Base-by-base conservation (phyloP, 1,284 basidiomycete genomes). In the Singerocomus inundabilis region DNA sequence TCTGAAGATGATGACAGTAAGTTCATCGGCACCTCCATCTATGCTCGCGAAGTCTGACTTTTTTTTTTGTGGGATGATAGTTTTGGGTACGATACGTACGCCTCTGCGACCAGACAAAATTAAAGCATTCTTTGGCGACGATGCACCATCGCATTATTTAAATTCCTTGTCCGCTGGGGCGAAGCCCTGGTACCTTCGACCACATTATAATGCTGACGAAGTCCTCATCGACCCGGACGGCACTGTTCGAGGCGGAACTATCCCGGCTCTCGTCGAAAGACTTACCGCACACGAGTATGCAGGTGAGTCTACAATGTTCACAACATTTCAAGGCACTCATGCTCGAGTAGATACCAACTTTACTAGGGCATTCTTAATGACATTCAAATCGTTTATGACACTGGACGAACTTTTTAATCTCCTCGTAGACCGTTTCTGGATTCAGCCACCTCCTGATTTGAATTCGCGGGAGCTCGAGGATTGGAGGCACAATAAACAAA, bases 311-410 rank as follows among this genome's bases (percentile, higher is more conserved):
- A 39, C 11, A 24, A 33, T 13, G 5, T 7, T 33, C 18, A 8
- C 6, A 29, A 29, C 18, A 8, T 11, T 9, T 38, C 26, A 21
- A 31, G 18, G 13, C 6, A 43, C 48, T 58, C 37, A 53, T 34
- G 33, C 43, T 44, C 32, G 32, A 33, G 13, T 58, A 81, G 87
- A 87, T 62, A 71, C 77, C 6, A 75, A 76, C 18, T 92, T 87
- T 68, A 84, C 81, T 57, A 81, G 83, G 57, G 84, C 87, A 15
- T 93, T 93, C 75, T 68, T 92, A 46, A 80, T 90, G 72, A 92
- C 90, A 4, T 91, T 88, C 72, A 84, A 87, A 53, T 88, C 86
- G 0, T 93, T 92, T 64, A 85, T 84, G 40, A 81, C 80, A 2
- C 73, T 84, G 0, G 75, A 83, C 34, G 78, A 84, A 52, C 69